Evolutionary conservation across 2,329 filamentous ascomycete genomes (phyloP).

Genomic region (Nannizziopsis arthrosporioides): DNA sequence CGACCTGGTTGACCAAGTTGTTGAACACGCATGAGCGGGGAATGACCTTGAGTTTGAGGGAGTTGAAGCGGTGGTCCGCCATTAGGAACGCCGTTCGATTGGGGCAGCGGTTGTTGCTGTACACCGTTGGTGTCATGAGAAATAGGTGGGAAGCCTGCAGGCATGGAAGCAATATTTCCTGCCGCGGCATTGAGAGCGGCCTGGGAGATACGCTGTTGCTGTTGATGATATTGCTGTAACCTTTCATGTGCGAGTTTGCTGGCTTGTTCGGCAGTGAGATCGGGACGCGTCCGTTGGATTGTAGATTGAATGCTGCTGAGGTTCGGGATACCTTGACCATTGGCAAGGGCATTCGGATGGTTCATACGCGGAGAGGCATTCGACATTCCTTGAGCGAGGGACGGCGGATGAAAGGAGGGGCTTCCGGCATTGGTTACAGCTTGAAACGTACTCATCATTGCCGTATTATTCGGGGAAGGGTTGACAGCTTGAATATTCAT

Average conservation of each 20-base stretch:
- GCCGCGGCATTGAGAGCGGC: constrained; percentile 43
- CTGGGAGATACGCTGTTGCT: constrained; percentile 38
- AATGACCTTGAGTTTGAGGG: constrained; percentile 40
- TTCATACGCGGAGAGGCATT: constrained; percentile 38
- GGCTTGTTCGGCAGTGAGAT: constrained; percentile 44
- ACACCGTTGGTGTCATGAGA: constrained; percentile 27
- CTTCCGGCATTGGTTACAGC: constrained; percentile 32
- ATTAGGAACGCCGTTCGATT: constrained; percentile 23
- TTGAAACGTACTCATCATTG: constrained; percentile 37
- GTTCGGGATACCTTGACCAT: constrained; percentile 39
- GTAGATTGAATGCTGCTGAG: constrained; percentile 44
- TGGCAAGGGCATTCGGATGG: constrained; percentile 41
- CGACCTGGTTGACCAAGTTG: constrained; percentile 35
- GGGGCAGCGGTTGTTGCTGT: constrained; percentile 20
- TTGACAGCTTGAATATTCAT: constrained; percentile 34
- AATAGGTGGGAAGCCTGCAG: constrained; percentile 29
- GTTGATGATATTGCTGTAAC: constrained; percentile 38
- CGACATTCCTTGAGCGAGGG: constrained; percentile 30
- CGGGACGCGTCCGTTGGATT: constrained; percentile 41
- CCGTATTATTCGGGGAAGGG: constrained; percentile 30
- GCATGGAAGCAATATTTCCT: constrained; percentile 34
- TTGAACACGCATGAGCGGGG: constrained; percentile 43
- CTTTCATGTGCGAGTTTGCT: constrained; percentile 42
- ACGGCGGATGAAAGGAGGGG: constrained; percentile 32
- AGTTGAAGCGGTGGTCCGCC: constrained; percentile 32